Evolutionary conservation across 345 rosid genomes (phyloP).

Genomic region (Trapa bicornis): DNA sequence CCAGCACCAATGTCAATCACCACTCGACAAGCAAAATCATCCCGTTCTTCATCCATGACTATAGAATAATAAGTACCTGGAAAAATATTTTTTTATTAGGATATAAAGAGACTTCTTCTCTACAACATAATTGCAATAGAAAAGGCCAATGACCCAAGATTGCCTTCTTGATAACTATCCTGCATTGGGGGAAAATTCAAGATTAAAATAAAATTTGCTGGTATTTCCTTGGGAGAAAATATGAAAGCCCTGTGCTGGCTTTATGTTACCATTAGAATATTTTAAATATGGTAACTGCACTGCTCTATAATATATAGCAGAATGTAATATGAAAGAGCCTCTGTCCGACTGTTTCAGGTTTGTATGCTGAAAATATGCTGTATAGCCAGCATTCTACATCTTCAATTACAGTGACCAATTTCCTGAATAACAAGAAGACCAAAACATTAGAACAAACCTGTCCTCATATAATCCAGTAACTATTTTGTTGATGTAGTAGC

Average conservation of each 20-base stretch:
- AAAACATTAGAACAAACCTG: slow-evolving; percentile 36
- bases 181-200: background rate
- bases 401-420: background rate
- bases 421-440: background rate
- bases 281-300: too few species aligned
- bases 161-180: background rate
- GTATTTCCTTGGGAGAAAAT: too few species aligned
- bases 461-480: slow-evolving; percentile 97
- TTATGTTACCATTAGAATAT: too few species aligned
- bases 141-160: background rate
- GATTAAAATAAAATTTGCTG: too few species aligned
- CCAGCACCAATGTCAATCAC: slow-evolving; percentile 99
- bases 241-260: too few species aligned
- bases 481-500: slow-evolving; percentile 91
- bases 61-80: slow-evolving; percentile 97
- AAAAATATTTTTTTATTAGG: background rate
- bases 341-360: too few species aligned
- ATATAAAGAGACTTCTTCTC: background rate
- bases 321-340: too few species aligned
- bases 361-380: background rate
- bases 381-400: background rate
- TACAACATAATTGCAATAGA: background rate
- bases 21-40: slow-evolving; percentile 75
- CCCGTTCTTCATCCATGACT: slow-evolving; percentile 70
- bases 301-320: too few species aligned